Evolutionary conservation across 1,284 basidiomycete genomes (phyloP), one percentile per base, ranked within the genome.

Genomic region (Farysia itapuensis): DNA sequence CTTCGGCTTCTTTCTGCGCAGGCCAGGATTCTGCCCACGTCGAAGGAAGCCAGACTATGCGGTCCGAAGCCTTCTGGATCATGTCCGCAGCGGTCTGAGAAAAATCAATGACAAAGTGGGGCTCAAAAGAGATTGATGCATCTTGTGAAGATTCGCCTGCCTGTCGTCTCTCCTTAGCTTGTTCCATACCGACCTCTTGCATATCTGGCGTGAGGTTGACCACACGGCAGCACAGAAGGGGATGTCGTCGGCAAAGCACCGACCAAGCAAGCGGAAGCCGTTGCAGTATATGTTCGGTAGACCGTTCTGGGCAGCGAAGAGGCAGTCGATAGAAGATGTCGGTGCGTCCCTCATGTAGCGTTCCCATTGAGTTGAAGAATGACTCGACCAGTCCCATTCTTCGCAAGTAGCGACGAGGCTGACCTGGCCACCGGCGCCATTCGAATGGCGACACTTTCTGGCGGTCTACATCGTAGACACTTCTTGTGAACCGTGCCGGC

Each of bases 281-380:
- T 9, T 39, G 41, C 6, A 48, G 25, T n/a, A 61, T 31, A 24
- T 42, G 31, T 3, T 44, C 38, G 24, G 42, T 43, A 4, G 38
- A 40, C 8, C 34, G 5, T 4, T 35, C 23, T 5, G 51, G 41
- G 22, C 48, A 56, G 34, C 35, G 43, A 22, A 61, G 41, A 18
- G 52, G 52, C 3, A 56, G 22, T 15, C 52, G 47, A 28, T 56
- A 52, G 34, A 51, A 61, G 24, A 61, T 61, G 30, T 61, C 58
- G 41, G 58, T 61, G 20, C 51, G 39, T 1, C 58, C 58, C 39
- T 61, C 44, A 41, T 56, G 58, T 15, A 61, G 43, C 19, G 48
- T 48, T 4, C 39, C 50, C 58, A 61, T 61, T 25, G 58, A 51
- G 26, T 56, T 43, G 43, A 61, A 61, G 35, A 61, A 61, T n/a